Evolutionary conservation across 2,329 filamentous ascomycete genomes (phyloP), one percentile per base, ranked within the genome.

Genomic region (Tolypocladium guangdongense): DNA sequence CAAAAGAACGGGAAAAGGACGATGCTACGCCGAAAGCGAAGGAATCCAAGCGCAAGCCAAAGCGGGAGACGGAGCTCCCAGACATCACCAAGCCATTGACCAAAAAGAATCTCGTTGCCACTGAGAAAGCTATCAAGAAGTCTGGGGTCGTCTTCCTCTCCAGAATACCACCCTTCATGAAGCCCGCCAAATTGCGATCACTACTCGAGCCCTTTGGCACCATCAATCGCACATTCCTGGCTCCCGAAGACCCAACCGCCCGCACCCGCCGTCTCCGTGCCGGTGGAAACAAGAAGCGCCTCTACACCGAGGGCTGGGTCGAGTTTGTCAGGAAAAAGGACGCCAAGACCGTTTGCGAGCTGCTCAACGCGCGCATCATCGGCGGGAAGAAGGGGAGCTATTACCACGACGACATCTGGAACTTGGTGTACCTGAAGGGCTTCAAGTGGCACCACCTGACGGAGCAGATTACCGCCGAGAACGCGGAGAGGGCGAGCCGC

Each of bases 331-430:
- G 78, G 57, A 93, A 93, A 69, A 78, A 78, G 58, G 84, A 91
- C 57, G 89, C 89, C 37, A 90, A 91, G 67, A 74, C 80, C n/a
- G 85, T 82, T 0, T 87, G 84, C 50, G 86, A 89, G 59, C 77
- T 87, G 30, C 74, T 95, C 50, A 95, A 95, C 64, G 86, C 86
- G 43, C 81, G 80, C 57, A 88, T 80, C 14, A 87, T 93, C 55
- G 88, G 88, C 50, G 89, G 89, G 30, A 91, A 91, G 72, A 95
- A 95, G 72, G 80, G 88, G 14, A 81, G 80, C 49, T 90, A 87
- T 66, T 95, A 92, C 72, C 82, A 87, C 61, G 89, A 95, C 66
- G 89, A 95, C 66, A 78, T 95, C 46, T 95, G 89, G 89, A 91
- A 87, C 62, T 73, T 93, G 57, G 78, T 87, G 56, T 95, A 95